Conservation (phyloP, 2,329 filamentous ascomycete species). For the Talaromyces pinophilus region DNA sequence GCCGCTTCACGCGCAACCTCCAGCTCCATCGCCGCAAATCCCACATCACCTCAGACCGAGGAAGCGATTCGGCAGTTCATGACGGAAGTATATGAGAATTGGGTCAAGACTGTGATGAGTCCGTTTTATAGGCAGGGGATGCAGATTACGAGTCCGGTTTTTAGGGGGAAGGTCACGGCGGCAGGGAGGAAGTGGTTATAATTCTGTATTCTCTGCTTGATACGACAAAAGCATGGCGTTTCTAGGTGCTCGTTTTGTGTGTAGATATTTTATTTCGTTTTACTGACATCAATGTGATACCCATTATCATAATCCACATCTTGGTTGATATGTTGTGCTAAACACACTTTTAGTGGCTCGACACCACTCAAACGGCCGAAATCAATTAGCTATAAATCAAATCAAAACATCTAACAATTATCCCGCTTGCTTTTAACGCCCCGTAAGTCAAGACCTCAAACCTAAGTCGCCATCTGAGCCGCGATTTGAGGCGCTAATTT, state of each 20-base stretch:
- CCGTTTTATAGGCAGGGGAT: slow-evolving; percentile 89
- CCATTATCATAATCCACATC: slow-evolving; percentile 2
- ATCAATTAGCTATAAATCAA: background rate
- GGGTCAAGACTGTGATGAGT: slow-evolving; percentile 96
- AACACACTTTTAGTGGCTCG: background rate
- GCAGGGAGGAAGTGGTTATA: slow-evolving; percentile 91
- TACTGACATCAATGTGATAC: slow-evolving; percentile 15
- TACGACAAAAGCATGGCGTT: background rate
- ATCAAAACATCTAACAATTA: background rate
- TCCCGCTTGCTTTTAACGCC: slow-evolving; percentile 2
- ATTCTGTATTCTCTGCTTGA: slow-evolving; percentile 26
- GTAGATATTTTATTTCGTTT: slow-evolving; percentile 4
- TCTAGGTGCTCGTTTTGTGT: background rate
- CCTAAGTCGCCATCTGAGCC: slow-evolving; percentile 12
- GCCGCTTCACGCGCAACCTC: slow-evolving; percentile 52
- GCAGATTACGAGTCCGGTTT: slow-evolving; percentile 83
- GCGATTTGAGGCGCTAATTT: slow-evolving; percentile 46
- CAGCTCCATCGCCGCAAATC: slow-evolving; percentile 78
- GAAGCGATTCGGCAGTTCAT: slow-evolving; percentile 96
- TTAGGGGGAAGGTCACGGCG: slow-evolving; percentile 75
- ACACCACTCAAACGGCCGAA: background rate
- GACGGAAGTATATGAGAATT: slow-evolving; percentile 91
- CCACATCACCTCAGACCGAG: slow-evolving; percentile 84
- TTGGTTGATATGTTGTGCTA: background rate
- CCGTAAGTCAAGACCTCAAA: background rate